Evolutionary conservation across 768 basidiomycete genomes (phyloP).

Genomic region (Lepiota venenata): DNA sequence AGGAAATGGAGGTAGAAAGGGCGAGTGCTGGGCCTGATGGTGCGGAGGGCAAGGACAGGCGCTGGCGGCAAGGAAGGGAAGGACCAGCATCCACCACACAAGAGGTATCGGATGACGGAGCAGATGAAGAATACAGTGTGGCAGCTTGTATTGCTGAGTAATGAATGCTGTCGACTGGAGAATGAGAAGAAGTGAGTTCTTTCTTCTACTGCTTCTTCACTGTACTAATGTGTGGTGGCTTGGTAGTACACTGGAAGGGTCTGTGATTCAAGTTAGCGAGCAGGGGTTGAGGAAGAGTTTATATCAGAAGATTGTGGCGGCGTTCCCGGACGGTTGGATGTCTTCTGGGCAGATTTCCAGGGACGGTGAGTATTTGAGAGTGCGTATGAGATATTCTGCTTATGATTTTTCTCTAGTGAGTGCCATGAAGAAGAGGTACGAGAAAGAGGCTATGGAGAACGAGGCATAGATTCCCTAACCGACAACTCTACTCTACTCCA

Average conservation of each 20-base stretch:
- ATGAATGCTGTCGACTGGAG: slow-evolving; percentile 70
- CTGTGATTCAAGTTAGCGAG: slow-evolving; percentile 70
- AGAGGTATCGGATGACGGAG: slow-evolving; percentile 79
- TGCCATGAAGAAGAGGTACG: slow-evolving; percentile 79
- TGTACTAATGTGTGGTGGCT: background rate
- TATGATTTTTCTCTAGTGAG: slow-evolving; percentile 50
- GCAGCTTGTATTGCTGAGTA: slow-evolving; percentile 78
- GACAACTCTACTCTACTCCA: background rate
- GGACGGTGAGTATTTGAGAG: slow-evolving; percentile 56
- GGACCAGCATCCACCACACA: slow-evolving; percentile 59
- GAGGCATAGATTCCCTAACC: slow-evolving; percentile 25
- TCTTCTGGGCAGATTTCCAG: slow-evolving; percentile 83
- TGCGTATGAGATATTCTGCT: background rate
- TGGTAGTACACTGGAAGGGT: slow-evolving; percentile 57
- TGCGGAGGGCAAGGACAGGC: slow-evolving; percentile 20
- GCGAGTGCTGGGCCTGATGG: slow-evolving; percentile 13
- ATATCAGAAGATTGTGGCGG: slow-evolving; percentile 84
- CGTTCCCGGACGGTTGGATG: slow-evolving; percentile 84
- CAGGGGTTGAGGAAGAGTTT: slow-evolving; percentile 77
- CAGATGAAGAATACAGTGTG: slow-evolving; percentile 77
- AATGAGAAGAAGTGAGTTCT: slow-evolving; percentile 41
- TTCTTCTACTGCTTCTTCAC: slow-evolving; percentile 12
- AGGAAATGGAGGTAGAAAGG: slow-evolving; percentile 30
- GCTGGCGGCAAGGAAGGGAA: slow-evolving; percentile 29
- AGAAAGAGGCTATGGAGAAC: slow-evolving; percentile 67